Conservation (phyloP, 73 alveolate species). For the Symbiodinium pilosum region DNA sequence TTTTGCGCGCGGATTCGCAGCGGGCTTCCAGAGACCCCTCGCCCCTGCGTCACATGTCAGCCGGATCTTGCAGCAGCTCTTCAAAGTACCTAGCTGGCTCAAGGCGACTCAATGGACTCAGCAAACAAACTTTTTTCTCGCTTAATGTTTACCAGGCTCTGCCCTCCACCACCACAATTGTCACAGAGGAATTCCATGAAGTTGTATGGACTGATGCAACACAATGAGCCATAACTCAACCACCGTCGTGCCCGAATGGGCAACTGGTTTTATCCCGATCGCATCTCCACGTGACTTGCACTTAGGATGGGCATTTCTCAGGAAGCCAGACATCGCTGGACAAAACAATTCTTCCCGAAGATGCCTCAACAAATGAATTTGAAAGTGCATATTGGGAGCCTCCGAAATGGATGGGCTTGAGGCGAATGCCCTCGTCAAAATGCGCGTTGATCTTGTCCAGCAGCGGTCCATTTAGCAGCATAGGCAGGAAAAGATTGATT, state of each 20-base stretch:
- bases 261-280: too few species aligned
- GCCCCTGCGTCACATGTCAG: background rate
- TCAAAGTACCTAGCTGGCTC: background rate
- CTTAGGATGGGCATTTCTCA: conserved; percentile 19
- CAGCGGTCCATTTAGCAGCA: conserved; percentile 30
- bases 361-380: background rate
- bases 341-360: background rate
- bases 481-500: conserved; percentile 25
- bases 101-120: too few species aligned
- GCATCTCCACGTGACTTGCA: too few species aligned
- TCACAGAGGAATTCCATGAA: too few species aligned
- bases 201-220: too few species aligned
- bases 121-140: too few species aligned
- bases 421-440: conserved; percentile 14
- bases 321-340: conserved; percentile 10
- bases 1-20: background rate
- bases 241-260: too few species aligned
- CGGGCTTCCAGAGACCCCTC: too few species aligned
- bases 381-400: conserved; percentile 10
- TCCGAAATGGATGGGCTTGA: conserved; percentile 11
- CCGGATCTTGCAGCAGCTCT: conserved; percentile 9
- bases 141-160: too few species aligned
- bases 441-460: background rate
- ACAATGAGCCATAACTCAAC: background rate
- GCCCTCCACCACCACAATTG: too few species aligned